phyloP scores from a whole-genome alignment of 331 rosid species.

The Quercus tomentella region DNA sequence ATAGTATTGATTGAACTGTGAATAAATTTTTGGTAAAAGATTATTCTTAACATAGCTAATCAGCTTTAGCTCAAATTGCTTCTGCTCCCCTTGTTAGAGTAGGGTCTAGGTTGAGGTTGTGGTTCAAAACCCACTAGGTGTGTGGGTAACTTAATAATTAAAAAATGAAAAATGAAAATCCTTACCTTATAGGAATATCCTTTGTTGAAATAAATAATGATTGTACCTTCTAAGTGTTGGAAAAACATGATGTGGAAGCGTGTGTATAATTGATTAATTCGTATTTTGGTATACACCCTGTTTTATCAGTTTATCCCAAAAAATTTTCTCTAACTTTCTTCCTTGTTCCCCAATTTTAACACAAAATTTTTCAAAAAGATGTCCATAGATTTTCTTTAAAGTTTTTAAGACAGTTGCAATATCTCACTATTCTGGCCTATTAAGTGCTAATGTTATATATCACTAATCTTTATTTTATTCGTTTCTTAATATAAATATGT shows the following conservation, averaged over 20 bases:
- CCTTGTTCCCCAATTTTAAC: not conserved
- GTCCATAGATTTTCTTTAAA: not conserved
- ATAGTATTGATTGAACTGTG: conserved; percentile 9
- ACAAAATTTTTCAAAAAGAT: not conserved
- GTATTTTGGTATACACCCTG: not conserved
- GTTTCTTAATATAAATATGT: not conserved
- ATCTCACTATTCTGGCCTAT: not conserved
- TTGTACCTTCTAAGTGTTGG: not conserved
- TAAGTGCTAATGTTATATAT: not conserved
- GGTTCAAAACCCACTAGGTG: too few species aligned
- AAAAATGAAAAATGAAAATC: too few species aligned
- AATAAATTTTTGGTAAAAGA: not conserved
- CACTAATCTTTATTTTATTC: not conserved
- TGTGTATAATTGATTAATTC: not conserved
- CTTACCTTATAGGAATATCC: not conserved
- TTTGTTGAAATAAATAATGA: not conserved
- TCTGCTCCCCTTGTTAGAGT: too few species aligned
- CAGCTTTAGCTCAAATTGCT: too few species aligned
- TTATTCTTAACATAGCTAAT: not conserved
- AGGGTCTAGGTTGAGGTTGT: too few species aligned
- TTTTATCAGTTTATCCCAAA: not conserved
- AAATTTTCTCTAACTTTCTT: not conserved
- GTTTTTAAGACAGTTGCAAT: not conserved
- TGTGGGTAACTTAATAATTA: too few species aligned
- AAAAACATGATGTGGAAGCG: not conserved